Conservation (phyloP, 2,329 filamentous ascomycete species). For the Pseudogymnoascus sp. region DNA sequence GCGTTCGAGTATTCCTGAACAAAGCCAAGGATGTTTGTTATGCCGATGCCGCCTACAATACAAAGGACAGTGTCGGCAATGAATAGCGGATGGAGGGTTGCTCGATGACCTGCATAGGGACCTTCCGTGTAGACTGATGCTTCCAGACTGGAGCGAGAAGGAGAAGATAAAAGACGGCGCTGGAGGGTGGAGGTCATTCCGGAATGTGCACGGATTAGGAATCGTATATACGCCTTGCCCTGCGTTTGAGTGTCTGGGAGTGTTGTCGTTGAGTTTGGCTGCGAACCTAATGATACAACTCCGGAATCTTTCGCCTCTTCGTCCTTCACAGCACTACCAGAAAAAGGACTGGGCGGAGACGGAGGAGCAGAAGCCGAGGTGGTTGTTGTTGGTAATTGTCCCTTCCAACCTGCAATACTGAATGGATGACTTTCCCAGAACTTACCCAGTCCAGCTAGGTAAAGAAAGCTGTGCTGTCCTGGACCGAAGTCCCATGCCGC, state of each 20-base stretch:
- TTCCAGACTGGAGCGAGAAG: background rate
- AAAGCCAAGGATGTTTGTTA: background rate
- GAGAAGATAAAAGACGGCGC: background rate
- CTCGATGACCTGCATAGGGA: background rate
- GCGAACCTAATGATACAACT: background rate
- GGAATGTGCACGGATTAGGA: background rate
- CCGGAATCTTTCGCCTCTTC: background rate
- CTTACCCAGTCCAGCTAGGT: slow-evolving; percentile 42
- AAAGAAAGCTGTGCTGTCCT: slow-evolving; percentile 38
- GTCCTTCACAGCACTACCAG: background rate
- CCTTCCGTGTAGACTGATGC: background rate
- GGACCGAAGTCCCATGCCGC: slow-evolving; percentile 30
- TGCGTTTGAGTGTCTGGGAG: background rate
- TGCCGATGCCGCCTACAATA: background rate
- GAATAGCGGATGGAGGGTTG: background rate
- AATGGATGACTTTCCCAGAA: slow-evolving; percentile 51
- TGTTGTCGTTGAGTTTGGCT: background rate
- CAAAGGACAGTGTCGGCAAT: background rate
- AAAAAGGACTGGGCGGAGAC: background rate
- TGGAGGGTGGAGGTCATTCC: background rate
- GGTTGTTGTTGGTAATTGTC: background rate
- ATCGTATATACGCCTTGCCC: background rate
- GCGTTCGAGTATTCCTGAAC: slow-evolving; percentile 19
- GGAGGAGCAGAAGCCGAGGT: background rate
- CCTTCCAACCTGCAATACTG: slow-evolving; percentile 28